phyloP scores from a whole-genome alignment of 345 rosid species.

The Psidium guajava region DNA sequence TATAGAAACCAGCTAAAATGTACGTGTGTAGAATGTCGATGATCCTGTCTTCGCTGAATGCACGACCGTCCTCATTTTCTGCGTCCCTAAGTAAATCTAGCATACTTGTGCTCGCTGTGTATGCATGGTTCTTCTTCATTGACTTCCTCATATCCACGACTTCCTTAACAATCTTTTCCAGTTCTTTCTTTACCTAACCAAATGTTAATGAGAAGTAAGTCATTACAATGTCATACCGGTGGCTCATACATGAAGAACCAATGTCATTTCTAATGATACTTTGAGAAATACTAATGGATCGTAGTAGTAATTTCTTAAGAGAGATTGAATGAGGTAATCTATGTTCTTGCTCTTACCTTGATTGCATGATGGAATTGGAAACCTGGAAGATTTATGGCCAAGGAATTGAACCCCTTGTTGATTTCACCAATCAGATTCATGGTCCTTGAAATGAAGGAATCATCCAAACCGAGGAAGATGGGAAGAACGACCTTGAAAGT shows the following conservation, averaged over 20 bases:
- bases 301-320: background rate
- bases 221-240: background rate
- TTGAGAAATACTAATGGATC: background rate
- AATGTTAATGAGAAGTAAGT: background rate
- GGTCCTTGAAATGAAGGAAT: conserved; percentile 10
- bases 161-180: conserved; percentile 31
- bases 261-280: background rate
- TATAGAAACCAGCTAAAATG: conserved; percentile 26
- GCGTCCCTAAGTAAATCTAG: conserved; percentile 17
- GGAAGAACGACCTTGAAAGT: conserved; percentile 20
- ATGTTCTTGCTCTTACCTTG: conserved; percentile 16
- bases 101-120: conserved; percentile 13
- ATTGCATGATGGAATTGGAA: conserved; percentile 43
- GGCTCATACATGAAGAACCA: background rate
- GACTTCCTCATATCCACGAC: conserved; percentile 6
- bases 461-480: conserved; percentile 16
- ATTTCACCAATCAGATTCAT: conserved; percentile 13
- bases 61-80: conserved; percentile 22
- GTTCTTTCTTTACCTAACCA: conserved; percentile 27
- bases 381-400: conserved; percentile 48
- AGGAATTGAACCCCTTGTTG: conserved; percentile 32
- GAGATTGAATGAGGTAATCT: background rate
- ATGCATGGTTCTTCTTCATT: background rate
- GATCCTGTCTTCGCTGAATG: conserved; percentile 19
- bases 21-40: conserved; percentile 19